Base-by-base conservation (phyloP, 2,329 filamentous ascomycete genomes). In the Phyllosticta citriasiana region DNA sequence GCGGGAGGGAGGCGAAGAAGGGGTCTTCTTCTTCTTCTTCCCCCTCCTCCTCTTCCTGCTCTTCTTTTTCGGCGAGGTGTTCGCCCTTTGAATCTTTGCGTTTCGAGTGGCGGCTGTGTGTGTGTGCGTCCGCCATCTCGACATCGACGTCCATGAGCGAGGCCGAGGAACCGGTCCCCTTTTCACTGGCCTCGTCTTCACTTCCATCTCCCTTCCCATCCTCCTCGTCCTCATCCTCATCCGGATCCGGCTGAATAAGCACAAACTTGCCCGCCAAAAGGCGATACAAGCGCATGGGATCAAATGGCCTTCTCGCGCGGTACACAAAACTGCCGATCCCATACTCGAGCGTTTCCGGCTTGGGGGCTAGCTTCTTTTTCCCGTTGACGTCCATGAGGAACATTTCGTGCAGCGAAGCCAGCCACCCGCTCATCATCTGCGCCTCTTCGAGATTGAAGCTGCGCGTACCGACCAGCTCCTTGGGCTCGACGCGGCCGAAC, bases 311-410 rank as follows among this genome's bases (percentile, higher is more conserved):
- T 4, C 82, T 77, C 0, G 83, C 81, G 0, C 79, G 77, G 69
- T 90, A 90, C 12, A 90, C 84, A 65, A 88, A 88, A 68, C 84
- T 89, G 40, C 83, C 81, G 10, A 90, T 86, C 7, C 85, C 85
- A 67, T 89, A 82, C 77, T 89, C 87, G 60, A 89, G 78, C 0
- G 86, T 89, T 73, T 89, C 87, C 0, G 87, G 87, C 68, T 84
- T 88, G 0, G 85, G 85, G 0, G 83, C 84, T 57, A 86, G 69
- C 2, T 80, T 79, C 26, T 83, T 82, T 60, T 75, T 76, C 16
- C 77, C 77, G 26, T 76, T 75, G 25, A 84, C 82, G 67, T 85
- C 81, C 27, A 83, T 78, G 4, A 84, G 72, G 0, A 82, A 86
- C 83, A 88, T 86, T 63, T 83, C 85, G 60, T 88, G 85, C 33